These are phyloP conservation scores for Leptosphaerulina australis DNA, from an alignment of 2,329 filamentous ascomycete species.

Conservation along the genomic window DNA sequence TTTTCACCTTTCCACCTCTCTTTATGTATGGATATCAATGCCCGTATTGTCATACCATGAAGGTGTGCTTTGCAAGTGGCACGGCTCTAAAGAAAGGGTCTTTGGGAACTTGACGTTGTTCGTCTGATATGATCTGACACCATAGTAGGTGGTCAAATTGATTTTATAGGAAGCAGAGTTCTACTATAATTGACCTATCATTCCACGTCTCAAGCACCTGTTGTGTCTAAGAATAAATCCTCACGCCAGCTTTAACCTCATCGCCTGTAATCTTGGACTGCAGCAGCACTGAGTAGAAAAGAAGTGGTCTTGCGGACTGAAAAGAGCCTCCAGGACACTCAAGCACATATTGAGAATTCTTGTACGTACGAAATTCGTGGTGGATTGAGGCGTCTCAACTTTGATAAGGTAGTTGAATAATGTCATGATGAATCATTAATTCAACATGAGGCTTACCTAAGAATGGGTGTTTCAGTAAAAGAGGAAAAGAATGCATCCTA, in stretches of 20 bases:
- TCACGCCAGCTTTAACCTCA: constrained; percentile 9
- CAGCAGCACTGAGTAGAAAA: constrained; percentile 13
- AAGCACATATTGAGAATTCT: constrained; percentile 5
- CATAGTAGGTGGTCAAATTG: constrained; percentile 3
- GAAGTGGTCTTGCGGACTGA: constrained; percentile 1
- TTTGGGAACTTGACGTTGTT: constrained; percentile 5
- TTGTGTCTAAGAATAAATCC: constrained; percentile 5
- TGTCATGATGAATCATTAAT: too few species aligned
- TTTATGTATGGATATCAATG: too few species aligned
- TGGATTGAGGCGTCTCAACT: not conserved
- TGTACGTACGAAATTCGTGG: constrained; percentile 4
- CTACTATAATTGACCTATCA: constrained; percentile 11
- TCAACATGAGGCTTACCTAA: too few species aligned
- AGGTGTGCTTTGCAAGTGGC: too few species aligned
- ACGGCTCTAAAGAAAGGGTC: too few species aligned
- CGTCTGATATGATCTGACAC: constrained; percentile 3
- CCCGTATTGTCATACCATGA: too few species aligned
- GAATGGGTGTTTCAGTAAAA: too few species aligned
- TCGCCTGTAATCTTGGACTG: constrained; percentile 11
- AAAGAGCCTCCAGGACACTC: constrained; percentile 5
- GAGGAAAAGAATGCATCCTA: too few species aligned
- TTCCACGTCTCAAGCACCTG: constrained; percentile 4
- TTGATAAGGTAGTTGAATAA: not conserved
- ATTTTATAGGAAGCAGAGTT: too few species aligned
- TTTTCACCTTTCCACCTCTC: too few species aligned